Conservation (phyloP, 192 early-diverging fungal genomes). For the Podila epigama region DNA sequence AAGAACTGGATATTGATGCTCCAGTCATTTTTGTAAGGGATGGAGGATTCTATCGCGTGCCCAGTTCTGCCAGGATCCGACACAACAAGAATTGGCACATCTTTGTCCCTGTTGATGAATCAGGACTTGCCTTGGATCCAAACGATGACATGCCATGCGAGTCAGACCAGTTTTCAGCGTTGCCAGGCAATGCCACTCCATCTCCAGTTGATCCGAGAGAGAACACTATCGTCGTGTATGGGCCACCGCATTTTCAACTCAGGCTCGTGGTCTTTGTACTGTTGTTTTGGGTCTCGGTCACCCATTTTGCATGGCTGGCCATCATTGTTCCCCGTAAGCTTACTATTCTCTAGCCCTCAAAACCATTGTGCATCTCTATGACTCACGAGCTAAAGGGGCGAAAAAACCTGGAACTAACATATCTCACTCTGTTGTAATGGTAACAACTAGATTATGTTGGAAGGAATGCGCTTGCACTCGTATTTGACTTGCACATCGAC, state of each 20-base stretch:
- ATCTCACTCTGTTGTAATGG: too few relatives aligned
- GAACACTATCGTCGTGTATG: slow-evolving; percentile 84
- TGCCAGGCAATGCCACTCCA: neutral
- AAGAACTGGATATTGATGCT: slow-evolving; percentile 52
- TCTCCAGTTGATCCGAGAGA: slow-evolving; percentile 21
- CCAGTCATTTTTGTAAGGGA: slow-evolving; percentile 63
- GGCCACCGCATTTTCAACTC: slow-evolving; percentile 71
- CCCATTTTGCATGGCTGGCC: slow-evolving; percentile 55
- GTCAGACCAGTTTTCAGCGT: slow-evolving; percentile 56
- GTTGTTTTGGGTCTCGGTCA: slow-evolving; percentile 60
- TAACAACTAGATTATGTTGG: too few relatives aligned
- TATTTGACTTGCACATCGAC: slow-evolving; percentile 72
- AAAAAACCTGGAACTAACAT: too few relatives aligned
- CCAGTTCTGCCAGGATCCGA: slow-evolving; percentile 82
- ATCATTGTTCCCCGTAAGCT: slow-evolving; percentile 56
- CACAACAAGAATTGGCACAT: slow-evolving; percentile 79
- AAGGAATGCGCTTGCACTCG: too few relatives aligned
- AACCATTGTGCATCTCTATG: too few relatives aligned
- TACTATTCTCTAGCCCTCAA: neutral
- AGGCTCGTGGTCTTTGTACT: slow-evolving; percentile 61
- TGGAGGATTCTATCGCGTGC: slow-evolving; percentile 78
- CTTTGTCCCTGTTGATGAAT: slow-evolving; percentile 77
- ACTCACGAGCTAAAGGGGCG: too few relatives aligned
- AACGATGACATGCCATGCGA: slow-evolving; percentile 67
- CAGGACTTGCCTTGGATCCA: slow-evolving; percentile 61